Evolutionary conservation across 2,329 filamentous ascomycete species (phyloP).

Genomic region (Venturia oleaginea): DNA sequence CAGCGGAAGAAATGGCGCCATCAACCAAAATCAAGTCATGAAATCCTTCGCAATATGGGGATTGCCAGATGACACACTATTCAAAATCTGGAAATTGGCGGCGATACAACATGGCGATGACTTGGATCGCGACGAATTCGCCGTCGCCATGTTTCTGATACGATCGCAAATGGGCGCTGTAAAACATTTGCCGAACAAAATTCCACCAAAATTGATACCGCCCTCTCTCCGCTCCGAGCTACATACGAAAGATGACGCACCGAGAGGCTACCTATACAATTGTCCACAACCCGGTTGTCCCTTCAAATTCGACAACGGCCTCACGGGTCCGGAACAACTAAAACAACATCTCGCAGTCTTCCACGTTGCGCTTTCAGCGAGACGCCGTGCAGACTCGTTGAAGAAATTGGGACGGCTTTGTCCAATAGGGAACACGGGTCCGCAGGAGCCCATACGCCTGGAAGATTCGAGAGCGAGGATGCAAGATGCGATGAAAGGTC

Average conservation of each 20-base stretch:
- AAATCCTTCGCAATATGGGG: conserved; percentile 89
- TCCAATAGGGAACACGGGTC: background rate
- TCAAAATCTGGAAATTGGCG: conserved; percentile 93
- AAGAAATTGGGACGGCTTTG: background rate
- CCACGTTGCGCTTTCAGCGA: background rate
- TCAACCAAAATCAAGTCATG: conserved; percentile 91
- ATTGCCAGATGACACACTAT: conserved; percentile 77
- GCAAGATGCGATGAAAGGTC: background rate
- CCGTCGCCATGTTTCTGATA: conserved; percentile 95
- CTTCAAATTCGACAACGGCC: conserved; percentile 1
- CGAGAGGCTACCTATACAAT: background rate
- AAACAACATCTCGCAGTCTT: background rate
- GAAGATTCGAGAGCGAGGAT: background rate
- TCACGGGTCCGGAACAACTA: background rate
- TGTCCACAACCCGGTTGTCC: background rate
- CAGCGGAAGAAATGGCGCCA: conserved; percentile 67
- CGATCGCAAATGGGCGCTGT: conserved; percentile 74
- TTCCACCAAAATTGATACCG: conserved; percentile 75
- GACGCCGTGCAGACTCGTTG: background rate
- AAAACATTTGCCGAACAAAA: conserved; percentile 62
- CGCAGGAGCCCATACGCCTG: background rate
- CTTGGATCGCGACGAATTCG: conserved; percentile 82
- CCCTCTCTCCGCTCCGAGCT: conserved; percentile 42
- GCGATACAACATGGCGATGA: conserved; percentile 88
- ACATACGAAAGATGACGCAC: background rate